Base-by-base conservation (phyloP, 1,139 yeast species). In the Zygoascus hellenicus region DNA sequence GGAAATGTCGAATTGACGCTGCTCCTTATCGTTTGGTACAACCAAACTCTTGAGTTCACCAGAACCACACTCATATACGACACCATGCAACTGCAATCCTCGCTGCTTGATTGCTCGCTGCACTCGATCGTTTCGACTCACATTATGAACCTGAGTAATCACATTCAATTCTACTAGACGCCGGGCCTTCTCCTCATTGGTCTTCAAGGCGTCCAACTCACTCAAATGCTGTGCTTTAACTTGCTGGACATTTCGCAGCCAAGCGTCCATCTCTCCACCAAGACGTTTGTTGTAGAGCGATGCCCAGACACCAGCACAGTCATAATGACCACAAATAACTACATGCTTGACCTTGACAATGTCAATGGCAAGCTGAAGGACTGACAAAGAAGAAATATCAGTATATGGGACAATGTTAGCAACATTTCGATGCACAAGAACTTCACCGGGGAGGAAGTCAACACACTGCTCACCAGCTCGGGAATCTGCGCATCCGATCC, bases 401-500 rank as follows among this genome's bases (percentile, higher is more conserved):
- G 80, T 80, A 47, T 83, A 75, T 46, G 74, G 69, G 48, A 90
- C 76, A 50, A 88, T 76, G 66, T 92, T 92, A 48, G 96, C 97
- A 53, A 92, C 86, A 60, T 89, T 89, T 62, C 96, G 79, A 64
- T 87, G 90, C n/a, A 92, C 87, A 70, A 92, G 90, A 9, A 89
- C 78, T 66, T 90, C 97, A 42, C 98, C 98, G 1, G 97, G 97
- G 4, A 67, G 61, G 49, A 84, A 70, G 32, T 90, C 90, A 48
- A 92, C 69, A 57, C 89, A 81, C 40, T 72, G 72, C 58, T 92
- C 97, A 46, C 90, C 86, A 50, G 86, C 87, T 57, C 98, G 80
- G 10, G 97, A 88, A 65, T 92, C 98, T 5, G 95, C 81, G 66
- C 98, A 92, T 3, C 97, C 97, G 53, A 92, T 84, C 95, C 97